Evolutionary conservation across 768 basidiomycete species (phyloP), one percentile per base, ranked within the genome.

Genomic region (Xerocomellus intermedius): DNA sequence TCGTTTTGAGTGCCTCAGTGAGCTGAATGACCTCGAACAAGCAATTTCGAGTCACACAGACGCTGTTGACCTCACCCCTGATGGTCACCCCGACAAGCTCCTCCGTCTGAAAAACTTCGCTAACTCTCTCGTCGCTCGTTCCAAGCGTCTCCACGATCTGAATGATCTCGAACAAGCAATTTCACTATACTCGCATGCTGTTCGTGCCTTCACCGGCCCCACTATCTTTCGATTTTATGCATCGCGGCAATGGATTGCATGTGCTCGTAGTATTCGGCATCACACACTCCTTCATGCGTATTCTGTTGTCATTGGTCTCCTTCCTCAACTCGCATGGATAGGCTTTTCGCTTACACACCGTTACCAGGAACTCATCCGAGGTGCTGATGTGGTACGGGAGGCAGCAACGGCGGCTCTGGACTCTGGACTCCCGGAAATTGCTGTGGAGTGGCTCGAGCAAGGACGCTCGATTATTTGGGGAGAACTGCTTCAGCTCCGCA

Each of bases 391-490:
- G 12, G 55, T 39, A 4, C 33, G 44, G 16, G 56, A 57, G 16
- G 56, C 56, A 0, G 52, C 52, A 1, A 41, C 52, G 2, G 38
- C 50, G 33, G 55, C 55, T 22, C 21, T 56, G 8, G 30, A 52
- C 2, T 10, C 16, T 3, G 44, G 41, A 14, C 44, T 8, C 4
- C 33, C 24, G 9, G 16, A 41, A 19, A 46, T 32, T 1, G 55
- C 59, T 2, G 43, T 60, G 14, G 59, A 58, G n/a, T 61, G 57
- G 57, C 49, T 61, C 8, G 57, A 61, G n/a, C 50, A 60, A 35
- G 58, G 58, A 9, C 58, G 58, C 13, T 60, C 50, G 3, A 30
- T 59, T 17, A 45, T 58, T 2, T 56, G 49, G 54, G 54, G 44
- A 0, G 41, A 54, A 14, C 13, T 58, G 10, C 22, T 58, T 19